Conservation (phyloP, 768 basidiomycete species). For the Leccinum uliginosum region DNA sequence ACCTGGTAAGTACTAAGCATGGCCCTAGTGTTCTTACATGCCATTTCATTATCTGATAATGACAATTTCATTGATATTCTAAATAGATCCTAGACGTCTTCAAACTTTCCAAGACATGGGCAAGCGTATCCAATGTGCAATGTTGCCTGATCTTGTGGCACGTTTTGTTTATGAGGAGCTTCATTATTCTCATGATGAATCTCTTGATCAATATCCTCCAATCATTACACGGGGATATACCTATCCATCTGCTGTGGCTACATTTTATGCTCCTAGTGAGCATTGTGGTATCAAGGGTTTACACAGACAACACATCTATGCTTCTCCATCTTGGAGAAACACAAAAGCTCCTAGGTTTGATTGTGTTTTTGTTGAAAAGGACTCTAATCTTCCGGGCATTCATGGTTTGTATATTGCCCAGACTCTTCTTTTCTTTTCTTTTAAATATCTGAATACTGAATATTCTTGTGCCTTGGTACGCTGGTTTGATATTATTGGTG, state of each 20-base stretch:
- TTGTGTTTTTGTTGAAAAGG: neutral
- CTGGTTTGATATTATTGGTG: neutral
- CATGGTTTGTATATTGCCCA: neutral
- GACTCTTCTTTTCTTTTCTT: neutral
- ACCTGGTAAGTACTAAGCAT: too few species aligned
- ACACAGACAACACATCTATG: neutral
- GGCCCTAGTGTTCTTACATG: too few species aligned
- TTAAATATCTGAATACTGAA: neutral
- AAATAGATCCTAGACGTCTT: too few species aligned
- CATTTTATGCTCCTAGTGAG: neutral
- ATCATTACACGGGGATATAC: too few species aligned
- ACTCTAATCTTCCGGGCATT: neutral
- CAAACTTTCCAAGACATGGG: too few species aligned
- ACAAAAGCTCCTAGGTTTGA: neutral
- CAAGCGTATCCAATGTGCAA: too few species aligned
- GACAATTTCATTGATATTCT: too few species aligned
- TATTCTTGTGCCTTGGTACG: neutral
- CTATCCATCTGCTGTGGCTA: neutral
- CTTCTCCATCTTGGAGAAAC: neutral
- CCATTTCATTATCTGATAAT: too few species aligned
- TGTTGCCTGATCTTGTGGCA: too few species aligned
- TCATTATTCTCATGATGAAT: too few species aligned
- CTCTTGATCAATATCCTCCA: too few species aligned
- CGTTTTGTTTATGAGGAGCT: too few species aligned
- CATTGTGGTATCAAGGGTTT: neutral